phyloP scores from a whole-genome alignment of 2,329 filamentous ascomycete species.

The Alternaria brassicae region DNA sequence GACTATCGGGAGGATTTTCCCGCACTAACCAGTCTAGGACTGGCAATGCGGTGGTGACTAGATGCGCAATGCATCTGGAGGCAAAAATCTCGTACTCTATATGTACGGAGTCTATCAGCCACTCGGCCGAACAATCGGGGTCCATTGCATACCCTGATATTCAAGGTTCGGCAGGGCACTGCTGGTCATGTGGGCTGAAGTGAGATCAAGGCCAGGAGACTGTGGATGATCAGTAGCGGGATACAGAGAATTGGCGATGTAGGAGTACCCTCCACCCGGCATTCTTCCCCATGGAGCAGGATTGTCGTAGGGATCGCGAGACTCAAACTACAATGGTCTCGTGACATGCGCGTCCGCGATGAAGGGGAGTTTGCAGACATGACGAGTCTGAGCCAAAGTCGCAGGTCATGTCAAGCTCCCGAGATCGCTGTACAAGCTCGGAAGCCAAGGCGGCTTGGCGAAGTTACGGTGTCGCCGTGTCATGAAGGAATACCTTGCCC shows the following conservation, averaged over 20 bases:
- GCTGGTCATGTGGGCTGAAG: constrained; percentile 6
- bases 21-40: constrained; percentile 6
- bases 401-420: constrained; percentile 6
- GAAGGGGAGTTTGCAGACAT: background rate
- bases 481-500: background rate
- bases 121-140: constrained; percentile 11
- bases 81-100: constrained; percentile 1
- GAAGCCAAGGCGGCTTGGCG: constrained; percentile 12
- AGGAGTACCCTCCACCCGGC: background rate
- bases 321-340: background rate
- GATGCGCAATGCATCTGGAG: constrained; percentile 11
- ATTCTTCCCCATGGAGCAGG: background rate
- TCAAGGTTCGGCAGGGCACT: background rate
- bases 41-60: background rate
- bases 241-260: background rate
- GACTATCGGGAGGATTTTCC: constrained; percentile 35
- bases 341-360: background rate
- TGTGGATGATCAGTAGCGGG: background rate
- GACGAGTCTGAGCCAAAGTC: background rate
- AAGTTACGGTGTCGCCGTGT: background rate
- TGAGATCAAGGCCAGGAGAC: background rate
- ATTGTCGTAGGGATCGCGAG: background rate
- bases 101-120: constrained; percentile 3
- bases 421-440: background rate
- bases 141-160: background rate